Evolutionary conservation across 208 protist genomes (phyloP), one percentile per base, ranked within the genome.

Genomic region (Leishmania tarentolae): DNA sequence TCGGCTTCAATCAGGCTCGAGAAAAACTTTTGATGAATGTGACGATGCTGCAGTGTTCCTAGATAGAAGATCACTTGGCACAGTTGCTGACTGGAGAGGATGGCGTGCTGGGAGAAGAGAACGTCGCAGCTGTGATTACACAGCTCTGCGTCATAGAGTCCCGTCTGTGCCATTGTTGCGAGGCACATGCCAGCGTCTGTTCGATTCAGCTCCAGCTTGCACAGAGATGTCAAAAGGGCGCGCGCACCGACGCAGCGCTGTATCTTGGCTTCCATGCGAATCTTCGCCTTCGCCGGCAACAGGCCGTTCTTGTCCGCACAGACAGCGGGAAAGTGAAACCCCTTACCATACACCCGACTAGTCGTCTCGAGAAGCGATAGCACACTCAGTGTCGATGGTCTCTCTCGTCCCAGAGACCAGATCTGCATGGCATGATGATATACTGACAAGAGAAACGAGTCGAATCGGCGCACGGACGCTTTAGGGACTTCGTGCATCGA

Each of bases 251-350:
- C 9, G 80, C 92, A 96, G 44, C 92, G 92, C 79, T 96, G 93
- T 81, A 98, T 78, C 79, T 97, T 97, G 2, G 95, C 92, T 81
- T 97, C 93, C 93, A 98, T 97, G 40, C 95, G 88, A 0, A 96
- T 80, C 66, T 94, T 93, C 35, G 87, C 90, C 71, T 97, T 97
- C 24, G 90, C 87, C 17, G 95, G 95, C 4, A 98, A 83, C 15
- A 98, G 84, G 15, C 89, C 85, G 42, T 79, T 76, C 65, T 93
- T 90, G 75, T 97, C 92, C 11, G 80, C 86, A 61, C 78, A 82
- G 50, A 85, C 75, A 6, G 93, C 78, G 19, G 86, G 82, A 76
- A 97, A 96, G 31, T 83, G 83, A 79, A 94, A 96, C 42, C 72
- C 76, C 24, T 84, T 86, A 17, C 90, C 92, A 68, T 94, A 87